A percentile compares a stretch with the other conserved stretches of the same genome.
These are phyloP conservation scores for Prototheca cutis DNA, from an alignment of 163 green algal genomes.

Conservation along the genomic window DNA sequence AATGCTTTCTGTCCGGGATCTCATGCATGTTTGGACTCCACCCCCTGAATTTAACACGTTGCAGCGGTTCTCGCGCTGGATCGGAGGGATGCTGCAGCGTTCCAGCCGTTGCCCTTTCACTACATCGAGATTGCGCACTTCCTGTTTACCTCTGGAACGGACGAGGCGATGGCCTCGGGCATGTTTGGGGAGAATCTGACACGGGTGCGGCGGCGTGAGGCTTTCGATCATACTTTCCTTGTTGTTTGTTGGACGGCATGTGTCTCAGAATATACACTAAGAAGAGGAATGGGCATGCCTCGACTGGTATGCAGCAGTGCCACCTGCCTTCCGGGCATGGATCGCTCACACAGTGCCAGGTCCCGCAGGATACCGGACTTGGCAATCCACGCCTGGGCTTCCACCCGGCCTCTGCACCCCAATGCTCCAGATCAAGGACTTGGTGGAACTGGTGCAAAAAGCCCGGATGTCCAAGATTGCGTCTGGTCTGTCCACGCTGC, in stretches of 20 bases:
- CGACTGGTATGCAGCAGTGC: too few species aligned
- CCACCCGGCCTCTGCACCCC: too few species aligned
- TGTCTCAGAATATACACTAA: too few species aligned
- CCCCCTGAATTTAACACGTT: too few species aligned
- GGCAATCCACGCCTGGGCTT: too few species aligned
- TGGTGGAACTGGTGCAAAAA: constrained; percentile 69
- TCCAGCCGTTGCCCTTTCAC: constrained; percentile 76
- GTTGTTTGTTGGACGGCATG: too few species aligned
- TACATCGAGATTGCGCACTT: constrained; percentile 75
- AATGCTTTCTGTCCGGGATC: neutral
- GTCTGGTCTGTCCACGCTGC: constrained; percentile 56
- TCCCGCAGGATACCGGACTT: too few species aligned
- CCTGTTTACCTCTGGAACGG: constrained; percentile 48
- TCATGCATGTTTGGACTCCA: too few species aligned
- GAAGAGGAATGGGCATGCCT: too few species aligned
- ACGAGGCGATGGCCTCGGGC: constrained; percentile 38
- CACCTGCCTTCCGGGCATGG: too few species aligned
- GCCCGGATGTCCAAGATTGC: constrained; percentile 75
- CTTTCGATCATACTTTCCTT: too few species aligned
- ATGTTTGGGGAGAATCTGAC: constrained; percentile 49
- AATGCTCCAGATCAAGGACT: constrained; percentile 47
- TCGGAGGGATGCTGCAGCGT: constrained; percentile 40
- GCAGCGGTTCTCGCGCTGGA: constrained; percentile 60
- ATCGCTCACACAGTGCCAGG: too few species aligned
- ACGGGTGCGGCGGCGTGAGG: constrained; percentile 30